phyloP scores from a whole-genome alignment of 2,329 filamentous ascomycete genomes.

The Paecilomyces dactylethromorphus region DNA sequence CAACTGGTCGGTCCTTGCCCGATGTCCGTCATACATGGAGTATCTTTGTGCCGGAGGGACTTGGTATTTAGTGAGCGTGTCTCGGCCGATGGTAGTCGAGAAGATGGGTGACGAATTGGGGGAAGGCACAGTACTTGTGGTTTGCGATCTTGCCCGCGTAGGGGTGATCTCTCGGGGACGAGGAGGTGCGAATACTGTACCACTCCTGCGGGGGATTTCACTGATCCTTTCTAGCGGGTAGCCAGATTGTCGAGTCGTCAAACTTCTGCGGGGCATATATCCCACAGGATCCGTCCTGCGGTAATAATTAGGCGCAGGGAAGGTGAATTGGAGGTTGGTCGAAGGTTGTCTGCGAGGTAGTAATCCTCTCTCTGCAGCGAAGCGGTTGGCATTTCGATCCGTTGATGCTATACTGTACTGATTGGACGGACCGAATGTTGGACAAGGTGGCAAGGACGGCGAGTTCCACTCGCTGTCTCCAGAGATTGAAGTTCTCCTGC shows the following conservation, averaged over 20 bases:
- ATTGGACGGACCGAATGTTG: conserved; percentile 29
- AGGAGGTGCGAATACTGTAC: conserved; percentile 17
- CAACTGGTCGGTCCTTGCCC: conserved; percentile 16
- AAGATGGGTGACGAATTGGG: not conserved
- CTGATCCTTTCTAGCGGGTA: conserved; percentile 17
- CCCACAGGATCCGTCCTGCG: conserved; percentile 15
- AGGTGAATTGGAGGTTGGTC: conserved; percentile 19
- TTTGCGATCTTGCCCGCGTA: not conserved
- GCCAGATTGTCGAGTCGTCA: conserved; percentile 25
- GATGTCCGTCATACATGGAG: conserved; percentile 13
- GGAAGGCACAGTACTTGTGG: not conserved
- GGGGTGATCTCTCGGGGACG: not conserved
- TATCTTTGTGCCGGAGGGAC: conserved; percentile 16
- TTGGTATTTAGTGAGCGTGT: not conserved
- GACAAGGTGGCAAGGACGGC: conserved; percentile 25
- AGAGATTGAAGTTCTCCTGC: conserved; percentile 17
- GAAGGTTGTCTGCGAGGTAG: conserved; percentile 12
- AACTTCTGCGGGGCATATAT: conserved; percentile 25
- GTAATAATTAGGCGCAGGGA: conserved; percentile 14
- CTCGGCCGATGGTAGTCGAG: not conserved
- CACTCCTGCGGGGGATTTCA: conserved; percentile 22
- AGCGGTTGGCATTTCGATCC: conserved; percentile 21
- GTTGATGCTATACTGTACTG: conserved; percentile 29
- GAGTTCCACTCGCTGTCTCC: conserved; percentile 22
- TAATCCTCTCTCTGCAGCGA: conserved; percentile 15